phyloP scores from a whole-genome alignment of 768 basidiomycete species.

The Trametes cingulata region DNA sequence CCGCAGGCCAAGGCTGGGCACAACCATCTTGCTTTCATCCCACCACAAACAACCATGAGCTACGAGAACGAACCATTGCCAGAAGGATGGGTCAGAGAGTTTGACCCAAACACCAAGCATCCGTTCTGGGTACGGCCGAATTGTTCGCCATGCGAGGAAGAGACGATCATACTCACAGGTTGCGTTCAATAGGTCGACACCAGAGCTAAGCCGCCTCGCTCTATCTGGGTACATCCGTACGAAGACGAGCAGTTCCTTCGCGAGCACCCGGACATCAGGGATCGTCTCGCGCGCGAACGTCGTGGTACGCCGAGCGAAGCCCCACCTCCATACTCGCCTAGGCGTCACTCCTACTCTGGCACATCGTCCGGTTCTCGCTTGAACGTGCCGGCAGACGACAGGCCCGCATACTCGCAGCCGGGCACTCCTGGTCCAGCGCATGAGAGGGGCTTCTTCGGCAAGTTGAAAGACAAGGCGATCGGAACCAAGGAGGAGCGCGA shows the following conservation, averaged over 20 bases:
- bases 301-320: conserved; percentile 15
- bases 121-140: conserved; percentile 51
- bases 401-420: conserved; percentile 20
- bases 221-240: conserved; percentile 73
- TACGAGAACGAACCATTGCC: conserved; percentile 45
- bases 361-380: conserved; percentile 10
- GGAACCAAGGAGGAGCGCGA: conserved; percentile 68
- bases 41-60: conserved; percentile 23
- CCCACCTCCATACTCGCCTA: conserved; percentile 28
- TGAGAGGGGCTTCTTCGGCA: conserved; percentile 58
- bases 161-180: not conserved
- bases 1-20: not conserved
- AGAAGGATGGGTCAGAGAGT: conserved; percentile 56
- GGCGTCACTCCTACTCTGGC: conserved; percentile 32
- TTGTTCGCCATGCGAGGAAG: not conserved
- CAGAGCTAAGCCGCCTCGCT: conserved; percentile 57
- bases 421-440: conserved; percentile 26
- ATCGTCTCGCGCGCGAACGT: conserved; percentile 34
- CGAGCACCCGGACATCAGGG: conserved; percentile 50
- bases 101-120: conserved; percentile 43
- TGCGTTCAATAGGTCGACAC: conserved; percentile 56
- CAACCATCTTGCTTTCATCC: conserved; percentile 6
- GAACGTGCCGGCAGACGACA: conserved; percentile 11
- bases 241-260: conserved; percentile 66
- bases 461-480: conserved; percentile 62